Conservation (phyloP, 352 stramenopile genomes). For the Phytophthora podocarpi region DNA sequence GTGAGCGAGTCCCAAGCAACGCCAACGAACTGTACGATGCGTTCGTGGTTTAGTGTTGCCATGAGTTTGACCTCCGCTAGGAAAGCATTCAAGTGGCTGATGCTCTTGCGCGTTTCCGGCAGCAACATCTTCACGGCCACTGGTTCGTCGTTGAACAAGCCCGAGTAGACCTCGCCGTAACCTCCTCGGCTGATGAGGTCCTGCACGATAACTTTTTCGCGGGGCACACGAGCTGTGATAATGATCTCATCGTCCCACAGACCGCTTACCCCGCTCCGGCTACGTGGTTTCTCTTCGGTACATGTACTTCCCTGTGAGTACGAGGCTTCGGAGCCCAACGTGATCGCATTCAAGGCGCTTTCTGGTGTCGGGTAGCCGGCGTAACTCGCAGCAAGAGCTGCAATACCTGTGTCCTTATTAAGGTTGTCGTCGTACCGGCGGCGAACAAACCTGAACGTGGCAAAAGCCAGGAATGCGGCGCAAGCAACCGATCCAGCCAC, state of each 20-base stretch:
- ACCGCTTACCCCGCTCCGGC: constrained; percentile 11
- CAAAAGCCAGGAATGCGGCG: constrained; percentile 29
- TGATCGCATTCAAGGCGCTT: constrained; percentile 30
- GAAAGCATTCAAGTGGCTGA: constrained; percentile 40
- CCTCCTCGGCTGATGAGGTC: constrained; percentile 39
- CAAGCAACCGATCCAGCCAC: constrained; percentile 18
- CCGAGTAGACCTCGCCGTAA: constrained; percentile 40
- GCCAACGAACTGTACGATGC: constrained; percentile 51
- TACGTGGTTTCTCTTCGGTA: constrained; percentile 10
- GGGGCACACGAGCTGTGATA: constrained; percentile 33
- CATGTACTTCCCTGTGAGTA: constrained; percentile 25
- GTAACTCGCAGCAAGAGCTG: constrained; percentile 32
- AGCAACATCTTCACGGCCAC: constrained; percentile 44
- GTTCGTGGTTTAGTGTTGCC: constrained; percentile 42
- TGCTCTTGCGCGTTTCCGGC: constrained; percentile 40
- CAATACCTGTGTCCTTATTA: constrained; percentile 32
- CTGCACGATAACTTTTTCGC: constrained; percentile 37
- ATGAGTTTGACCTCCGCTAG: constrained; percentile 42
- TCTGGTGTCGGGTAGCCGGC: constrained; percentile 37
- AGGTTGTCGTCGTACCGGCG: constrained; percentile 15
- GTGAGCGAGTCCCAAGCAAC: constrained; percentile 56
- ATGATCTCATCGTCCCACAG: constrained; percentile 50
- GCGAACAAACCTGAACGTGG: constrained; percentile 28
- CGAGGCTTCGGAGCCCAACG: constrained; percentile 31
- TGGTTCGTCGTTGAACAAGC: constrained; percentile 28